phyloP scores from a whole-genome alignment of 768 basidiomycete genomes.

The Boletellus ananas region DNA sequence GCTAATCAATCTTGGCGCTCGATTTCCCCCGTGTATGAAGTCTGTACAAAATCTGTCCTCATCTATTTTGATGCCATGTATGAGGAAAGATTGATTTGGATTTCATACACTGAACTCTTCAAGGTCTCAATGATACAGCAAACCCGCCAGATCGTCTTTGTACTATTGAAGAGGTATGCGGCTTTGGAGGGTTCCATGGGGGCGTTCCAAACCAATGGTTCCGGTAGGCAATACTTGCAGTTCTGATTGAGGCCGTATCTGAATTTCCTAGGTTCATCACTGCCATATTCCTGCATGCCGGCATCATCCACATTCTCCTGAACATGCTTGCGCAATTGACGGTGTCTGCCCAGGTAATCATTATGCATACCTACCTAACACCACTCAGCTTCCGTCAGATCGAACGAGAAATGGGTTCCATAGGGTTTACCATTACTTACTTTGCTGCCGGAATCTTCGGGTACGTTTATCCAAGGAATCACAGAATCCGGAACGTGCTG shows the following conservation, averaged over 20 bases:
- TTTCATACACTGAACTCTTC: slow-evolving; percentile 5
- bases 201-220: slow-evolving; percentile 53
- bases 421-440: slow-evolving; percentile 81
- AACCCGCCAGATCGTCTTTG: slow-evolving; percentile 72
- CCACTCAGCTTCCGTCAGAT: slow-evolving; percentile 45
- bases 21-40: slow-evolving; percentile 94
- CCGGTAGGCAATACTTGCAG: slow-evolving; percentile 34
- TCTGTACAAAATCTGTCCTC: slow-evolving; percentile 51
- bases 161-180: slow-evolving; percentile 78
- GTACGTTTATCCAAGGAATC: slow-evolving; percentile 32
- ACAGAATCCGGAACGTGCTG: neutral
- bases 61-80: slow-evolving; percentile 58
- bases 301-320: slow-evolving; percentile 86
- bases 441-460: slow-evolving; percentile 92
- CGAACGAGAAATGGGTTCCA: slow-evolving; percentile 88
- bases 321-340: slow-evolving; percentile 88
- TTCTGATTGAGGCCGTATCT: slow-evolving; percentile 44
- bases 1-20: slow-evolving; percentile 83
- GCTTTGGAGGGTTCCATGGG: slow-evolving; percentile 69
- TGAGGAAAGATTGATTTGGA: slow-evolving; percentile 20
- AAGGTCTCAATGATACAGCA: slow-evolving; percentile 80
- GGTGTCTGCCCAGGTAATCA: slow-evolving; percentile 67
- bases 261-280: slow-evolving; percentile 63
- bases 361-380: neutral
- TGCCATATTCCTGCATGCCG: slow-evolving; percentile 90